Evolutionary conservation across 345 rosid species (phyloP).

Genomic region (Lepidium aucheri): DNA sequence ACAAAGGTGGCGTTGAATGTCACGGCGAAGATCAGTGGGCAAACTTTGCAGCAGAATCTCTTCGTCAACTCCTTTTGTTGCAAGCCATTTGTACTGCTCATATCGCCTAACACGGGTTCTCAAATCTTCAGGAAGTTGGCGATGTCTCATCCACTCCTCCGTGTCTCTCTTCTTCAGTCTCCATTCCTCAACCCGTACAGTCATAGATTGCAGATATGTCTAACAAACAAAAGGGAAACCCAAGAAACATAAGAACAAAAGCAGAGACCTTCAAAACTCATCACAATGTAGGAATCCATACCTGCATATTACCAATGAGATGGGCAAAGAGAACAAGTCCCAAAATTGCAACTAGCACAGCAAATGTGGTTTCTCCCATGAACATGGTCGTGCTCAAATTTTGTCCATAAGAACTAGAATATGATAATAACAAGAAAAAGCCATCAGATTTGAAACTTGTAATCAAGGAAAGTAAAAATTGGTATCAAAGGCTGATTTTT

Average conservation of each 20-base stretch:
- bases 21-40: conserved; percentile 88
- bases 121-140: conserved; percentile 83
- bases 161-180: conserved; percentile 85
- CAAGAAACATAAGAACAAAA: conserved; percentile 2
- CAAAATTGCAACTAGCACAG: conserved; percentile 70
- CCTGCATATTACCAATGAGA: conserved; percentile 98
- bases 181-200: conserved; percentile 91
- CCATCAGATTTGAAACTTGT: background rate
- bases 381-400: conserved; percentile 71
- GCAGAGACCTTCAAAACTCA: background rate
- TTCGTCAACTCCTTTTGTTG: conserved; percentile 88
- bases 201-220: conserved; percentile 87
- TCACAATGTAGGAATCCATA: conserved; percentile 16
- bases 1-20: conserved; percentile 84
- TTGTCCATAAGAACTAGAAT: conserved; percentile 81
- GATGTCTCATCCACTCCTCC: conserved; percentile 95
- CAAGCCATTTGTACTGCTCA: conserved; percentile 83
- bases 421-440: conserved; percentile 18
- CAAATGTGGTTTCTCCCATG: conserved; percentile 83
- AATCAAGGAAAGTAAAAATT: background rate
- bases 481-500: background rate
- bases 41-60: conserved; percentile 63
- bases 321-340: conserved; percentile 90
- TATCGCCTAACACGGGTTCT: conserved; percentile 56
- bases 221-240: conserved; percentile 22